Percentiles rank a stretch among this genome's conserved stretches.
phyloP scores from a whole-genome alignment of 345 rosid species.

The Kandelia obovata region DNA sequence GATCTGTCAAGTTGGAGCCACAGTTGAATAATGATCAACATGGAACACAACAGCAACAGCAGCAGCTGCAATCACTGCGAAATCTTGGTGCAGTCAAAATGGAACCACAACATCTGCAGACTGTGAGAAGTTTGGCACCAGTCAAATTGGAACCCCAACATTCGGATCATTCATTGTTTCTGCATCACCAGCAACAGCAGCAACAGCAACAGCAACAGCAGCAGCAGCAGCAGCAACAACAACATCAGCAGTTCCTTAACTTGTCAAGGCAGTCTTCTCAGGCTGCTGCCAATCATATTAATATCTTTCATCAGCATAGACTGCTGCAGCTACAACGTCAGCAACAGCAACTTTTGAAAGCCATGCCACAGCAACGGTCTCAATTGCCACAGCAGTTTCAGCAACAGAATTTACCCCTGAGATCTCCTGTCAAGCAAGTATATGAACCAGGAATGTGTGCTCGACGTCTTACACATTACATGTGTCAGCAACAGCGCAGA shows the following conservation, averaged over 20 bases:
- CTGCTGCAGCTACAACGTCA: constrained; percentile 65
- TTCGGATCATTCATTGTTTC: constrained; percentile 67
- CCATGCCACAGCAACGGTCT: constrained; percentile 77
- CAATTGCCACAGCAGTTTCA: constrained; percentile 76
- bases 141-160: constrained; percentile 82
- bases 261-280: constrained; percentile 86
- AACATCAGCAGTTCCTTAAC: constrained; percentile 56
- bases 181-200: constrained; percentile 73
- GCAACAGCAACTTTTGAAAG: constrained; percentile 78
- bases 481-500: constrained; percentile 91
- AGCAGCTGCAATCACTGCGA: constrained; percentile 57
- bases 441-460: constrained; percentile 99
- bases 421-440: constrained; percentile 65
- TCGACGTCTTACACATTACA: constrained; percentile 80
- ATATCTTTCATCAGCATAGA: constrained; percentile 72
- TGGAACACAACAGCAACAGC: constrained; percentile 46
- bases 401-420: constrained; percentile 66
- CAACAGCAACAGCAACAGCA: constrained; percentile 70
- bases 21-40: constrained; percentile 65
- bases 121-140: constrained; percentile 55
- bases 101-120: constrained; percentile 67
- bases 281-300: constrained; percentile 63
- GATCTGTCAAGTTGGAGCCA: constrained; percentile 81
- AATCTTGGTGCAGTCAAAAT: constrained; percentile 62
- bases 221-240: constrained; percentile 49